Conservation (phyloP, 1,284 basidiomycete genomes). For the Fomitopsis betulina region DNA sequence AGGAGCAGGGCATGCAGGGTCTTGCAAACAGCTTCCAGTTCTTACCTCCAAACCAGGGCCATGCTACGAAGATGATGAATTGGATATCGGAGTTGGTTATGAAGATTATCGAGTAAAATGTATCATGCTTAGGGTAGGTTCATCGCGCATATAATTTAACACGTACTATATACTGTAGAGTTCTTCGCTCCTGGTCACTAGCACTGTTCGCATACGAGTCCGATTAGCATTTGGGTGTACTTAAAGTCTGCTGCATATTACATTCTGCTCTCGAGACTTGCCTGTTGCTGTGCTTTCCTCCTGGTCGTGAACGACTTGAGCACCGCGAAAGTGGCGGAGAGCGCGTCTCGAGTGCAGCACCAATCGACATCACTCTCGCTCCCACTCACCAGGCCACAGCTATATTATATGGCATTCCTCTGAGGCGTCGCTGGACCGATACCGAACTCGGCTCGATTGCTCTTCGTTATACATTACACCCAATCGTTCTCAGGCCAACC, state of each 20-base stretch:
- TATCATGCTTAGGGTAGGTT: neutral
- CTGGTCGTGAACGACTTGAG: neutral
- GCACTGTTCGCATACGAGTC: neutral
- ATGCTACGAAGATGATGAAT: constrained; percentile 59
- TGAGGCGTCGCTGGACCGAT: constrained; percentile 1
- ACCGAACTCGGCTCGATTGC: neutral
- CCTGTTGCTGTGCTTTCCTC: neutral
- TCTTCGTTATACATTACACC: neutral
- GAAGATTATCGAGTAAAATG: constrained; percentile 43
- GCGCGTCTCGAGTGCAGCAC: neutral
- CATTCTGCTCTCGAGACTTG: neutral
- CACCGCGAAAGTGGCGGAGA: neutral
- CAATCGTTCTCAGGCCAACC: neutral
- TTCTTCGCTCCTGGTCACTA: neutral
- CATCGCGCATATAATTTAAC: constrained; percentile 8
- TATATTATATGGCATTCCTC: neutral
- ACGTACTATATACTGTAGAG: constrained; percentile 1
- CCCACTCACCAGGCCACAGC: neutral
- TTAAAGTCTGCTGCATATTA: neutral
- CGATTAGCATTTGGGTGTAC: neutral
- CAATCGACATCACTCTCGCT: too few species aligned
- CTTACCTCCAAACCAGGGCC: constrained; percentile 50
- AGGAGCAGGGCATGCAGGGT: constrained; percentile 69
- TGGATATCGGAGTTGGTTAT: constrained; percentile 68
- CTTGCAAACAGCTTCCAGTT: constrained; percentile 67